Base-by-base conservation (phyloP, 768 basidiomycete genomes). In the Gymnopilus junonius region DNA sequence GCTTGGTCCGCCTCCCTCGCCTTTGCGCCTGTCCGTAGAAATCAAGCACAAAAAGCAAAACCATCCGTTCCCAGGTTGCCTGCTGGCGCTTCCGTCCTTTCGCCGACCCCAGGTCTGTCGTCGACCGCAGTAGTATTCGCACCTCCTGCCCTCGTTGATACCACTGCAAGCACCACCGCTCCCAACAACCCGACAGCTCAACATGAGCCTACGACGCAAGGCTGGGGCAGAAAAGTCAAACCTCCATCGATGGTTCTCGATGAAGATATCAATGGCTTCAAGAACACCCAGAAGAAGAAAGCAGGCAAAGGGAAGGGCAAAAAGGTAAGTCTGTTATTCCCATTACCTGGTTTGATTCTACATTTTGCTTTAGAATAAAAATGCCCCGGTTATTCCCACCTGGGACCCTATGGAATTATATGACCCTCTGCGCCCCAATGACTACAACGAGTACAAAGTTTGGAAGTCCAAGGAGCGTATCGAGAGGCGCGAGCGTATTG, bases 1-100 rank as follows among this genome's bases (percentile, higher is more conserved):
- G 93, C 87, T 76, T 95, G 94, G 93, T 95, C 93, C 69, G 90
- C 93, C 65, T 86, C 93, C 14, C 90, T 95, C 67, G 94, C 92
- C 17, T 95, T 95, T 70, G 94, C 93, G 8, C 94, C 94, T 46
- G 82, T 93, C 57, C 87, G 92, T 56, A 83, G 92, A 67, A 80
- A 79, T 48, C 79, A 75, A 62, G 77, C 78, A 25, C 79, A 78
- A 65, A 94, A 92, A 71, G 62, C 84, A 37, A 94, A 93, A 73
- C 74, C 80, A 1, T 64, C 79, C 1, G 76, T 78, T 10, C 74
- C 79, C 2, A 81, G 89, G 15, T 75, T 89, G 4, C 89, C 91
- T 12, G 82, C 86, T 0, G 91, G 88, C 27, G 90, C 87, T 8
- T 81, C 86, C 4, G 77, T 90, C 10, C 73, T 86, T n/a, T 66